These are phyloP conservation scores for Wickerhamomyces queroliae DNA, from an alignment of 805 yeast species.

Conservation along the genomic window DNA sequence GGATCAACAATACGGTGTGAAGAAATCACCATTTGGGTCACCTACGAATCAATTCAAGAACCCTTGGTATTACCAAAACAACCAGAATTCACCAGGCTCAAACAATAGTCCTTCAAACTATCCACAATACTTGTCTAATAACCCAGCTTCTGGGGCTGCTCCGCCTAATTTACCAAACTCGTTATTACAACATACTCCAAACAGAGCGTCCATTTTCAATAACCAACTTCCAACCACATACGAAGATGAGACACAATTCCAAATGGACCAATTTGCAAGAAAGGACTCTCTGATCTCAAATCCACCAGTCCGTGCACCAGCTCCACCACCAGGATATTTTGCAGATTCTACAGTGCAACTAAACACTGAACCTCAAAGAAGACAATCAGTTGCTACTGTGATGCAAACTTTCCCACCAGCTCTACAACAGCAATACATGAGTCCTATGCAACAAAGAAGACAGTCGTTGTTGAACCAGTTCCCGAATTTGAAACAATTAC, in stretches of 20 bases:
- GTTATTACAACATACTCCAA: slow-evolving; percentile 14
- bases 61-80: slow-evolving; percentile 21
- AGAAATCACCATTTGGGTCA: slow-evolving; percentile 21
- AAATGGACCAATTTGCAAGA: slow-evolving; percentile 10
- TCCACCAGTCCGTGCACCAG: slow-evolving; percentile 41
- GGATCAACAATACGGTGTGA: slow-evolving; percentile 1
- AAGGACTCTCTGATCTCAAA: slow-evolving; percentile 22
- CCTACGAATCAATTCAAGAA: slow-evolving; percentile 23
- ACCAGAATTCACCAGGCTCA: slow-evolving; percentile 3
- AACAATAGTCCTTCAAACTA: neutral
- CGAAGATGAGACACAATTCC: slow-evolving; percentile 28
- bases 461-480: slow-evolving; percentile 15
- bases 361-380: slow-evolving; percentile 25
- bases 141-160: neutral
- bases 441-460: slow-evolving; percentile 15
- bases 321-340: slow-evolving; percentile 32
- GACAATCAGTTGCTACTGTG: slow-evolving; percentile 31
- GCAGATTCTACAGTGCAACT: slow-evolving; percentile 20
- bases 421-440: slow-evolving; percentile 9
- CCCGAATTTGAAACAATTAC: slow-evolving; percentile 25
- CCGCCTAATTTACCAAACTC: neutral
- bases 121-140: too few relatives aligned
- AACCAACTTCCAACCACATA: slow-evolving; percentile 44
- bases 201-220: slow-evolving; percentile 14
- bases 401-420: slow-evolving; percentile 11